These are phyloP conservation scores for Cardiospermum halicacabum DNA, from an alignment of 345 rosid species.

Conservation along the genomic window DNA sequence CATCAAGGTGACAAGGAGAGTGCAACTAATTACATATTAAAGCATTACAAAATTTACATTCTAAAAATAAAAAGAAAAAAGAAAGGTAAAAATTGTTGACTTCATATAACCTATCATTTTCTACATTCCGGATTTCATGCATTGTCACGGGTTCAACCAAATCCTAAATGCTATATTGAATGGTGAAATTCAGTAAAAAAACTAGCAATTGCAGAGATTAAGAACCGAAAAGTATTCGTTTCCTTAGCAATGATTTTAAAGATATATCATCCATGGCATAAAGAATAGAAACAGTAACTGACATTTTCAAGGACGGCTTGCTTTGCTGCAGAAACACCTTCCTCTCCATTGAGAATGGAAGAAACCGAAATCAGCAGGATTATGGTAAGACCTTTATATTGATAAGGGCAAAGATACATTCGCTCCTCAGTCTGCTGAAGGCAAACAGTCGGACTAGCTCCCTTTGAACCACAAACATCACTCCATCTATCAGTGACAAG, in stretches of 20 bases:
- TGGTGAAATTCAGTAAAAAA: no score
- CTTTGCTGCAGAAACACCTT: slow-evolving; percentile 65
- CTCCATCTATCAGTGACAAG: slow-evolving; percentile 74
- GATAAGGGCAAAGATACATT: slow-evolving; percentile 76
- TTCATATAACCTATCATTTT: not conserved
- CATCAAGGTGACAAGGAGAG: not conserved
- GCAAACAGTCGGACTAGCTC: slow-evolving; percentile 60
- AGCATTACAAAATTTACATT: slow-evolving; percentile 7
- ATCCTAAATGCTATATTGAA: no score
- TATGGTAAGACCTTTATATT: slow-evolving; percentile 63
- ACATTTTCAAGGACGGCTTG: slow-evolving; percentile 78
- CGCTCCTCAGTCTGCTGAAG: slow-evolving; percentile 70
- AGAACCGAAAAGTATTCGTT: no score
- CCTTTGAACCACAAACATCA: slow-evolving; percentile 36
- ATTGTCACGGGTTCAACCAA: no score
- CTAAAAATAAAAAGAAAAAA: not conserved
- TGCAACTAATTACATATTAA: not conserved
- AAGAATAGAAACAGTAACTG: slow-evolving; percentile 23
- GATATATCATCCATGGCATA: not conserved
- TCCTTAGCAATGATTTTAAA: not conserved
- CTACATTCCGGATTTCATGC: not conserved
- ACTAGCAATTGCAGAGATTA: not conserved
- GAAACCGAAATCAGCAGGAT: slow-evolving; percentile 70
- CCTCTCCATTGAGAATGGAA: slow-evolving; percentile 72
- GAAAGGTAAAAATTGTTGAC: not conserved